These are phyloP conservation scores for Sphaceloma murrayae DNA, from an alignment of 2,329 filamentous ascomycete species.

Conservation along the genomic window DNA sequence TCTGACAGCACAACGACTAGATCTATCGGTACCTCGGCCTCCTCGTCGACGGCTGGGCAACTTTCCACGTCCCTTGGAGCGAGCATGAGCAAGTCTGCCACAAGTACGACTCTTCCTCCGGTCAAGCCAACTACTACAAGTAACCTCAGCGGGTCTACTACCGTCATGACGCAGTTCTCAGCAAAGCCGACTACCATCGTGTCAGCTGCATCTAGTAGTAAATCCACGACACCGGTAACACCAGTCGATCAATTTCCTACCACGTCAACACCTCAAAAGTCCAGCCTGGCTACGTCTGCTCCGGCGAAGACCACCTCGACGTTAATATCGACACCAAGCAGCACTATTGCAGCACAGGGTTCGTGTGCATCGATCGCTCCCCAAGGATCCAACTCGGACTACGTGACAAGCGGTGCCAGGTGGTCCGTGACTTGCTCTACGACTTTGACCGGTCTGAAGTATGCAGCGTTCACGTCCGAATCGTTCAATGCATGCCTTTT, in stretches of 20 bases:
- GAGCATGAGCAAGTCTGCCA: not conserved
- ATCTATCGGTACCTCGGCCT: not conserved
- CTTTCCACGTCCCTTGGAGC: not conserved
- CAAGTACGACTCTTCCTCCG: not conserved
- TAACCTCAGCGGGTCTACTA: not conserved
- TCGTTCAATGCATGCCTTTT: not conserved
- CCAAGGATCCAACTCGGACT: not conserved
- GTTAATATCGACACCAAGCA: not conserved
- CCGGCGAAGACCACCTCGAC: not conserved
- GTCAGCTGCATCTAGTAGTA: not conserved
- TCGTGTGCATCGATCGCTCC: slow-evolving; percentile 3
- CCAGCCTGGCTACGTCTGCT: not conserved
- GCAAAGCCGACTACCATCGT: not conserved
- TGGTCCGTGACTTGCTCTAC: not conserved
- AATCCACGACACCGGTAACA: not conserved
- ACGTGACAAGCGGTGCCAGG: not conserved
- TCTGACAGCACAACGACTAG: too few relatives aligned
- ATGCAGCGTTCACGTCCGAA: not conserved
- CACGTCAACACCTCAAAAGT: not conserved
- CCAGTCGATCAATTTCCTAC: not conserved
- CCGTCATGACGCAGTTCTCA: not conserved
- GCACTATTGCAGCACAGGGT: not conserved
- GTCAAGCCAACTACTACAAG: too few relatives aligned
- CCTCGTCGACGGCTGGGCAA: not conserved
- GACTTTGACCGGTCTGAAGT: not conserved